phyloP scores from a whole-genome alignment of 352 stramenopile species.

The Globisporangium takayamanum region DNA sequence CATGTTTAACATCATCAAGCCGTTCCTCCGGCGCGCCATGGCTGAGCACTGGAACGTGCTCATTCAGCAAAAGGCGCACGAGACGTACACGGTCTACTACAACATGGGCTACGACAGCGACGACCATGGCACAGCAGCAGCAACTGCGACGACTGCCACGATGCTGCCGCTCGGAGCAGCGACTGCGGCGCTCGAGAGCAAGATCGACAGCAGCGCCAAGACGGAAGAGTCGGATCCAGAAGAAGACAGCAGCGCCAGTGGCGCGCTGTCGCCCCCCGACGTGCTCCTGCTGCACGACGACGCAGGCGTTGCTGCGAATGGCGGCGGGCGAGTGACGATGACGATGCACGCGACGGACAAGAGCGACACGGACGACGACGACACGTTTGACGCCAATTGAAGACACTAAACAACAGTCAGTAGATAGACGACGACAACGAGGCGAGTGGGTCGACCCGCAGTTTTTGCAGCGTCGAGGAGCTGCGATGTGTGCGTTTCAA shows the following conservation, averaged over 20 bases:
- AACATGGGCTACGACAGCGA: slow-evolving; percentile 87
- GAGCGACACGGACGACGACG: slow-evolving; percentile 16
- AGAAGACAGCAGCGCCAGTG: slow-evolving; percentile 18
- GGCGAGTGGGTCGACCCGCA: neutral
- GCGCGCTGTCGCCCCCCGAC: neutral
- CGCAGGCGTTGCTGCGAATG: neutral
- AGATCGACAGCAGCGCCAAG: slow-evolving; percentile 43
- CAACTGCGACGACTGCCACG: neutral
- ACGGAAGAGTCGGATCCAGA: slow-evolving; percentile 52
- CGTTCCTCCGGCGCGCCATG: slow-evolving; percentile 45
- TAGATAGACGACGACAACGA: neutral
- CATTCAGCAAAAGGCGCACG: slow-evolving; percentile 80
- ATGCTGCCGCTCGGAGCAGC: neutral
- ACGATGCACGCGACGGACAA: neutral
- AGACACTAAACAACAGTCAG: neutral
- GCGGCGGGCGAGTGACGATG: slow-evolving; percentile 4
- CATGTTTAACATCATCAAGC: slow-evolving; percentile 84
- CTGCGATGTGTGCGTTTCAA: neutral
- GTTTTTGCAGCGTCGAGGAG: neutral
- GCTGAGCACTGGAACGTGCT: slow-evolving; percentile 74
- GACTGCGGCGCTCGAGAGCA: slow-evolving; percentile 12
- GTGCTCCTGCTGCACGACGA: neutral
- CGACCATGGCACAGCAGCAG: slow-evolving; percentile 18
- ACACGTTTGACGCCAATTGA: slow-evolving; percentile 17
- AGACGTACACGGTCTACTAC: slow-evolving; percentile 86